Evolutionary conservation across 1,284 basidiomycete species (phyloP).

Genomic region (Tetrapyrgos nigripes): DNA sequence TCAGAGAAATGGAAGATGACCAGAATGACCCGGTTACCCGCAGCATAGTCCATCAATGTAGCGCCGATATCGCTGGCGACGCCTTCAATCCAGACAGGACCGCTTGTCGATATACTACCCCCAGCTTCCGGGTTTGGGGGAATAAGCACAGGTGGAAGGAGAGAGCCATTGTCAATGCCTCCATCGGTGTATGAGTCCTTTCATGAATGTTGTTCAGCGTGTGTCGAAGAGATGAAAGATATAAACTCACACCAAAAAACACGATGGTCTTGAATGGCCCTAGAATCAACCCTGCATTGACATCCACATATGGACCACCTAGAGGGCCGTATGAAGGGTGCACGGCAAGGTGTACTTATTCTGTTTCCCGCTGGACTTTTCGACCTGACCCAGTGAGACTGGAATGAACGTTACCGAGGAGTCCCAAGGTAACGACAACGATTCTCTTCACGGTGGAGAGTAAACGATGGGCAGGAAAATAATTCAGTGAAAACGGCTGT

Average conservation of each 20-base stretch:
- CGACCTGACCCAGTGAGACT: background rate
- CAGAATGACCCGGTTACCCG: background rate
- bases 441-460: background rate
- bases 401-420: background rate
- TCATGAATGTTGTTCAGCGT: background rate
- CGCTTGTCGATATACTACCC: slow-evolving; percentile 41
- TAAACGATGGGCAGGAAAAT: no score
- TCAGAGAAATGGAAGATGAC: background rate
- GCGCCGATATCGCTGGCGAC: slow-evolving; percentile 38
- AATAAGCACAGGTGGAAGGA: slow-evolving; percentile 35
- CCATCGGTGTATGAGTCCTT: slow-evolving; percentile 43
- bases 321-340: slow-evolving; percentile 40
- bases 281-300: slow-evolving; percentile 42
- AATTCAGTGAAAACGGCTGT: no score
- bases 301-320: slow-evolving; percentile 37
- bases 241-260: slow-evolving; percentile 43
- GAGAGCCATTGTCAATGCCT: slow-evolving; percentile 37
- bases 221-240: background rate
- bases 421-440: background rate
- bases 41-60: slow-evolving; percentile 43
- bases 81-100: slow-evolving; percentile 42
- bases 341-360: slow-evolving; percentile 43
- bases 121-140: slow-evolving; percentile 38
- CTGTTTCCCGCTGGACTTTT: slow-evolving; percentile 20
- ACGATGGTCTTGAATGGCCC: slow-evolving; percentile 43